phyloP scores from a whole-genome alignment of 2,329 filamentous ascomycete genomes.

The Microsporum canis region DNA sequence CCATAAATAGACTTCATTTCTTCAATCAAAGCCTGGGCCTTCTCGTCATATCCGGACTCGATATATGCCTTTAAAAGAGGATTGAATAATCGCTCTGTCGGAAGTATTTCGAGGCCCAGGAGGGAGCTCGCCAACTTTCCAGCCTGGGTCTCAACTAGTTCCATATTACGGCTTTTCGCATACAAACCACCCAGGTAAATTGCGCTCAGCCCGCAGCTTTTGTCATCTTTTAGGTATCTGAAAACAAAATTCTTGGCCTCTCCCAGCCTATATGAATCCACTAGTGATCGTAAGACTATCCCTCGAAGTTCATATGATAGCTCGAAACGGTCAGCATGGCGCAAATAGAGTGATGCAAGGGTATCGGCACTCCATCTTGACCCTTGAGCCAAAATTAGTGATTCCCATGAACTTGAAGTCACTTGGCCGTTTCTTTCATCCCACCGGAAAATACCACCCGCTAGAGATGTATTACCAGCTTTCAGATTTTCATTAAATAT shows the following conservation, averaged over 20 bases:
- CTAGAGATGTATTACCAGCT: conserved; percentile 29
- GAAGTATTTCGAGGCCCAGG: conserved; percentile 20
- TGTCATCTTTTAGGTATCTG: conserved; percentile 24
- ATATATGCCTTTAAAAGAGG: conserved; percentile 32
- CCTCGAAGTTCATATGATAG: conserved; percentile 25
- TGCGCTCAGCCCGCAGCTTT: conserved; percentile 26
- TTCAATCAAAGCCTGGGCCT: conserved; percentile 27
- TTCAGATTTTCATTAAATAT: conserved; percentile 29
- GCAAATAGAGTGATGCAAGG: conserved; percentile 25
- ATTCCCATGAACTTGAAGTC: conserved; percentile 27
- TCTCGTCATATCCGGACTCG: conserved; percentile 26
- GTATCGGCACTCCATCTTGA: conserved; percentile 25
- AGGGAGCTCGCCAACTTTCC: conserved; percentile 22
- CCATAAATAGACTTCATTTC: conserved; percentile 25
- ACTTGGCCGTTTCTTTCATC: conserved; percentile 25
- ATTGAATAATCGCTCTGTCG: conserved; percentile 32
- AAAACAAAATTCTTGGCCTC: conserved; percentile 29
- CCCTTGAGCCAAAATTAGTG: conserved; percentile 27
- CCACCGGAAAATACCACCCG: conserved; percentile 27
- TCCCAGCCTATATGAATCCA: conserved; percentile 29
- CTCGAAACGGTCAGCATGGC: conserved; percentile 19
- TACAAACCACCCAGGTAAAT: conserved; percentile 30
- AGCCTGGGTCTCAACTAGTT: conserved; percentile 26
- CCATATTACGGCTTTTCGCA: conserved; percentile 30
- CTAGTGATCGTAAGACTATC: conserved; percentile 26